Evolutionary conservation across 2,329 filamentous ascomycete genomes (phyloP), one percentile per base, ranked within the genome.

Genomic region (Aspergillus japonicus): DNA sequence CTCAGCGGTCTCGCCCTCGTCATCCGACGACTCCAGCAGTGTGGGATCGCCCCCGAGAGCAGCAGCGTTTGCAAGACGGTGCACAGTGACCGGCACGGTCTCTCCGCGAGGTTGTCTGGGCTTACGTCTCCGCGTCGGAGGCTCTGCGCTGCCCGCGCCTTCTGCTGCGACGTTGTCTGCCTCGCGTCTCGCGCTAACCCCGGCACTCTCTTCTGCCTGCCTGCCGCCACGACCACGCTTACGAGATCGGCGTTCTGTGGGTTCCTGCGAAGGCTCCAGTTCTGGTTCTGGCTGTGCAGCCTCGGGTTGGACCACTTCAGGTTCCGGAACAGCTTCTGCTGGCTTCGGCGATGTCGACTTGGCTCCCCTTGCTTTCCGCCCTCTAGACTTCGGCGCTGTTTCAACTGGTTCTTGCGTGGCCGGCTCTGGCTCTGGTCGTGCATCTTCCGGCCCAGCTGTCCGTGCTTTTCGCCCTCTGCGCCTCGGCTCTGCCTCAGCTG

Each of bases 61-160:
- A 52, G 68, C 63, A 62, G 69, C 69, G 56, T 77, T 76, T 7
- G 68, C 66, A 47, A 78, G 71, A 23, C 76, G 76, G 55, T 78
- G 75, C n/a, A 78, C 73, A 4, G 73, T 76, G 39, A 78, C 72
- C 21, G 76, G 72, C 3, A 78, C 73, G 1, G 75, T 76, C 58
- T 75, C 72, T 14, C 72, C 74, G 14, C 73, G 71, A 33, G 71
- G 70, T 51, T 68, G 68, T 55, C 67, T 63, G 23, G 66, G 53
- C 54, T 70, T 72, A 47, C 65, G 65, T 54, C 59, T 63, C 60
- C 64, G 59, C 39, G 58, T 26, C 57, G 61, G 53, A 58, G 60
- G 47, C 49, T 64, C 54, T 51, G 47, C 55, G 33, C 29, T 44
- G 8, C 35, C 23, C 51, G 47, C 51, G 16, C 23, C 39, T 47